Base-by-base conservation (phyloP, 768 basidiomycete species). In the Clitopilus passeckerianus region DNA sequence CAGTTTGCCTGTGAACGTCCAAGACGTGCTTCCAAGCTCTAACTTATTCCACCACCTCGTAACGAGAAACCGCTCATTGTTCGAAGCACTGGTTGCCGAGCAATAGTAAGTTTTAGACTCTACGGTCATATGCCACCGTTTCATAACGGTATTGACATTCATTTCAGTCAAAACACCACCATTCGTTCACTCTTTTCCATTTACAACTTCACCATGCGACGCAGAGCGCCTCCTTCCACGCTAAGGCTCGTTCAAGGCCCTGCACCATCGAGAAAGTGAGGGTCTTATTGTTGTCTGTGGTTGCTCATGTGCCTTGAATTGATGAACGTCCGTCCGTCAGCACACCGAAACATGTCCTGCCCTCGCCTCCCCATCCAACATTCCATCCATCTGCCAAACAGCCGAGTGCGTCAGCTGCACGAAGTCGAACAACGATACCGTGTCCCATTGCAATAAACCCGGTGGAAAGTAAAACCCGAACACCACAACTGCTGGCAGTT, bases 211-310 rank as follows among this genome's bases (percentile, higher is more conserved):
- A 62, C 60, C 43, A 90, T 90, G 87, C 79, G 82, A 57, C 86
- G 89, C 65, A 86, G 90, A 30, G 74, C 81, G 30, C 85, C 90
- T 1, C 90, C 90, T 5, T 78, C 83, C 46, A 77, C 87, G 27
- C 83, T 91, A 60, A 82, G 77, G 53, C 81, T 91, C 59, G 71
- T 80, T 59, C 70, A 75, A 35, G 89, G 87, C 14, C 87, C 87
- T 5, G 77, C 82, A 24, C 87, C 88, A 2, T 68, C 81, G n/a
- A 80, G 86, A 65, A 75, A 71, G 79, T 75, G 67, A 64, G 73
- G 46, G 46, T 50, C 46, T 50, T 50, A 23, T 50, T 50, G 46
- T 50, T 50, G 9, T 18, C 46, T 66, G 35, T 16, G 54, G 18
- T 34, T 41, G 23, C 22, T 50, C 6, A 44, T 34, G 12, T 23